Conservation (phyloP, 176 grass and related monocot species). For the Raddia guianensis region DNA sequence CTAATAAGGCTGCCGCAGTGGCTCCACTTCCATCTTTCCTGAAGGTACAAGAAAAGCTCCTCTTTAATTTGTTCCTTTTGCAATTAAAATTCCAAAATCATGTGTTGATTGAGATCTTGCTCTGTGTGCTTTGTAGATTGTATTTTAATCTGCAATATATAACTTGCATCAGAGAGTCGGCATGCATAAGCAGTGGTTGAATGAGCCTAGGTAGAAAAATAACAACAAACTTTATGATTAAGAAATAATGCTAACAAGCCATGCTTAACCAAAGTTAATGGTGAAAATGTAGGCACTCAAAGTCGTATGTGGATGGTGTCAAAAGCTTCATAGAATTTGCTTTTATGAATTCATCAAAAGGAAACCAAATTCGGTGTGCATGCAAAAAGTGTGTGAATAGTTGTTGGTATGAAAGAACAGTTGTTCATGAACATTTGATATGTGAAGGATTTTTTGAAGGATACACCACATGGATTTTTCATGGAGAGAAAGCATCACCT, state of each 20-base stretch:
- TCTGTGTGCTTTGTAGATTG: no score
- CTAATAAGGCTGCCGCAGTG: no score
- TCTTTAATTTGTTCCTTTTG: no score
- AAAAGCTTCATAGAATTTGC: background rate
- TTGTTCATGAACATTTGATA: background rate
- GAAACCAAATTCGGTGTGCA: background rate
- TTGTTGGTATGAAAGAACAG: background rate
- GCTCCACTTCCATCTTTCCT: no score
- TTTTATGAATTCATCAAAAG: background rate
- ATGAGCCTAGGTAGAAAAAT: background rate
- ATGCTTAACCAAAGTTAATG: no score
- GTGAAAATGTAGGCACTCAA: background rate
- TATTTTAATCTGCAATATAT: no score
- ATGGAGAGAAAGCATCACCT: background rate
- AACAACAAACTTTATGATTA: no score
- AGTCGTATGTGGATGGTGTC: background rate
- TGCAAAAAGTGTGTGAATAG: background rate
- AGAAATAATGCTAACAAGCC: no score
- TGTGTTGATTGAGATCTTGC: no score
- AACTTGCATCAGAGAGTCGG: background rate
- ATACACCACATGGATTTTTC: background rate
- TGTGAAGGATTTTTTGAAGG: background rate
- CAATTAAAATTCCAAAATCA: no score
- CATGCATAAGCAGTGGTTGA: background rate
- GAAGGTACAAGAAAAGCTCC: no score